A percentile compares a stretch with the other conserved stretches of the same genome.
Evolutionary conservation across 2,329 filamentous ascomycete species (phyloP).

Genomic region (Ophiognomonia clavigignenti-juglandacearum): DNA sequence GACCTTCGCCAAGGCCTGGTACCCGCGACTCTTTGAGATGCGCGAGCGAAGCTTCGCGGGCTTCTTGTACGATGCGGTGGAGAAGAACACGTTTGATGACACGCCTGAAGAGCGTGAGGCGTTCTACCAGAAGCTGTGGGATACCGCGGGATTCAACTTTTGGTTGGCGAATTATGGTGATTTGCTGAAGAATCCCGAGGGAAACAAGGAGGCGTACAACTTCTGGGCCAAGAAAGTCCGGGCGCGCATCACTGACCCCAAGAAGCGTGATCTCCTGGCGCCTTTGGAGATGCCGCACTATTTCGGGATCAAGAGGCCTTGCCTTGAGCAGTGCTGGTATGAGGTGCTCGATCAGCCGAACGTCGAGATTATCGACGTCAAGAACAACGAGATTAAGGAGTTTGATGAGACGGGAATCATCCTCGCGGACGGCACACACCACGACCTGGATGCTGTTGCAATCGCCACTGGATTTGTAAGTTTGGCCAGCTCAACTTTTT

Average conservation of each 20-base stretch:
- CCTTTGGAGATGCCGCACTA: conserved; percentile 47
- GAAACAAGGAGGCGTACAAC: conserved; percentile 48
- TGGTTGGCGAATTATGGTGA: conserved; percentile 54
- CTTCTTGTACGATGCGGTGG: conserved; percentile 51
- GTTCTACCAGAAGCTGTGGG: conserved; percentile 44
- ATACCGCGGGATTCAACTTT: conserved; percentile 48
- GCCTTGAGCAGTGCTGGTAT: conserved; percentile 38
- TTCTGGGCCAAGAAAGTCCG: conserved; percentile 52
- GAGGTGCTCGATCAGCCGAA: conserved; percentile 40
- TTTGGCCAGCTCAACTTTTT: conserved; percentile 4
- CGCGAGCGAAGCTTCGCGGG: conserved; percentile 52
- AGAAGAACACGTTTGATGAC: conserved; percentile 53
- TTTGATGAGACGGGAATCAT: conserved; percentile 37
- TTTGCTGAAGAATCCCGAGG: conserved; percentile 36
- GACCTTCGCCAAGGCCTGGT: conserved; percentile 36
- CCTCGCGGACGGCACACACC: conserved; percentile 33
- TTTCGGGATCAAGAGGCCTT: conserved; percentile 49
- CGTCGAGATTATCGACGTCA: conserved; percentile 39
- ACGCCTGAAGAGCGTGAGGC: conserved; percentile 42
- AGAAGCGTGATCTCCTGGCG: conserved; percentile 44
- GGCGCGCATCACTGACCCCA: conserved; percentile 43
- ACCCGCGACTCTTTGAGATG: conserved; percentile 46
- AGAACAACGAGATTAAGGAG: conserved; percentile 32
- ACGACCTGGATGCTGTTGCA: conserved; percentile 39
- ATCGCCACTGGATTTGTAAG: conserved; percentile 42